Evolutionary conservation across 2,329 filamentous ascomycete species (phyloP).

Genomic region (Nemania serpens): DNA sequence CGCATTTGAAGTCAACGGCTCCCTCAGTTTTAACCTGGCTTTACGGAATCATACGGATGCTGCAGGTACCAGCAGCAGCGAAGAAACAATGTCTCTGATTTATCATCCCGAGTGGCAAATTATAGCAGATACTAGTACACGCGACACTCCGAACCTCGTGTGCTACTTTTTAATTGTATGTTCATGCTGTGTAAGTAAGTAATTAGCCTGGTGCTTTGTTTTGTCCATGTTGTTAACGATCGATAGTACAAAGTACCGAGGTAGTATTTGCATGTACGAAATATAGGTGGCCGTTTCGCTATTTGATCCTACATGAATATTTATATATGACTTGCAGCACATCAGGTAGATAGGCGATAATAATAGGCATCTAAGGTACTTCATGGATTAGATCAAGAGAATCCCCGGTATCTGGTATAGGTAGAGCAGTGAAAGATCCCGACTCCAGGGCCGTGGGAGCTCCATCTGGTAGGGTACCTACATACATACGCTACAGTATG

Average conservation of each 20-base stretch:
- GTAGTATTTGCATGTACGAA: no score
- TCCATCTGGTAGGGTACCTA: background rate
- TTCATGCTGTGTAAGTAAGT: no score
- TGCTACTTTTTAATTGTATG: background rate
- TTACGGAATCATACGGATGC: background rate
- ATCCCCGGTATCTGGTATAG: background rate
- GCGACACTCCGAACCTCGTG: background rate
- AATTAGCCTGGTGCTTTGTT: no score
- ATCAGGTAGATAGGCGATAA: background rate
- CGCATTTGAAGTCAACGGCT: conserved; percentile 13
- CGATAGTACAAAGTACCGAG: no score
- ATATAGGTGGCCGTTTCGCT: no score
- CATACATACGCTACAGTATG: background rate
- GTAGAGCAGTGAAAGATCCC: background rate
- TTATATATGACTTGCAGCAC: background rate
- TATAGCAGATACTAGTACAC: background rate
- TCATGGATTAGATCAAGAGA: conserved; percentile 4
- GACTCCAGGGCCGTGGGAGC: conserved; percentile 5
- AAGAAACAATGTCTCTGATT: conserved; percentile 7
- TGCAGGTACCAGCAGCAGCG: background rate
- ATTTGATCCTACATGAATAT: no score
- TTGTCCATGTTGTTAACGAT: no score
- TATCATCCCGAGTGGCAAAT: conserved; percentile 7
- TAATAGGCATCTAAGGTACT: background rate
- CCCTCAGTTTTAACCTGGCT: conserved; percentile 18